A percentile compares a stretch with the other conserved stretches of the same genome.
phyloP scores from a whole-genome alignment of 2,329 filamentous ascomycete genomes.

The Aspergillus quadricinctus region DNA sequence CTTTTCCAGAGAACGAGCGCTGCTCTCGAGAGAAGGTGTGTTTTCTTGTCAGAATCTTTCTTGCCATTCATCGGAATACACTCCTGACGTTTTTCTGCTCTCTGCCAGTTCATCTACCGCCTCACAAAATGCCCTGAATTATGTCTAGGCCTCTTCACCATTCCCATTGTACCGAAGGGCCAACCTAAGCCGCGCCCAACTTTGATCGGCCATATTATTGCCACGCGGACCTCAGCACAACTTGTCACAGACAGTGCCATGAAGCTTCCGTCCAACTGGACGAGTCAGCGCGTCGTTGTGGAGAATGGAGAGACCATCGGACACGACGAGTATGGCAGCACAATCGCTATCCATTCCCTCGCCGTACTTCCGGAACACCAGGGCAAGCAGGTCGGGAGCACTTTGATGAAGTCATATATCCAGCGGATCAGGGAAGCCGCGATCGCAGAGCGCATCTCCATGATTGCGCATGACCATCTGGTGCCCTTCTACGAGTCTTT shows the following conservation, averaged over 20 bases:
- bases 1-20: constrained; percentile 57
- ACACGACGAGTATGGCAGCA: constrained; percentile 68
- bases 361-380: constrained; percentile 74
- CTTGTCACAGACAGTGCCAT: constrained; percentile 73
- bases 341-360: constrained; percentile 76
- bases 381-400: constrained; percentile 66
- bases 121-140: constrained; percentile 71
- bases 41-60: not conserved
- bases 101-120: constrained; percentile 66
- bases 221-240: constrained; percentile 62
- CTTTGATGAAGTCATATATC: constrained; percentile 70
- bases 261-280: constrained; percentile 67
- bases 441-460: constrained; percentile 66
- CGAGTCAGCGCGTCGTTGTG: constrained; percentile 39
- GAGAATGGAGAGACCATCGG: constrained; percentile 50
- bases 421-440: constrained; percentile 68
- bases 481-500: constrained; percentile 72
- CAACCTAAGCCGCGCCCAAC: constrained; percentile 56
- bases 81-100: constrained; percentile 8
- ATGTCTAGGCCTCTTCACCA: constrained; percentile 73
- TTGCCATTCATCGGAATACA: not conserved
- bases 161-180: constrained; percentile 48
- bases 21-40: constrained; percentile 58
- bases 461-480: constrained; percentile 72
- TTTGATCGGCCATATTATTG: constrained; percentile 73